Conservation (phyloP, 1,284 basidiomycete genomes). For the Heterobasidion parviporum region DNA sequence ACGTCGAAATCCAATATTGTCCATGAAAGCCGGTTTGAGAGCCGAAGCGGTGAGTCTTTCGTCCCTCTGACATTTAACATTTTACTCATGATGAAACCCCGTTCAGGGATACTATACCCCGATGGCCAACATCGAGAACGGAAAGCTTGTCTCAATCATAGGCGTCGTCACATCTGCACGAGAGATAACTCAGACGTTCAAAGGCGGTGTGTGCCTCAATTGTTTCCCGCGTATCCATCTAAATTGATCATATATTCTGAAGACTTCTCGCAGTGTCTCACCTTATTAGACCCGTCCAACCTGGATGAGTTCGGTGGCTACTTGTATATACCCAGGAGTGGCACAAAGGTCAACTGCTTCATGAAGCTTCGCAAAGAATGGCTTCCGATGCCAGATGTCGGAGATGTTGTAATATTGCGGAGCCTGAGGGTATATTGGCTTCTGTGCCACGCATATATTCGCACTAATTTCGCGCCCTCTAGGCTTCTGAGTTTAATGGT, state of each 20-base stretch:
- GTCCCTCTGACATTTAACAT: background rate
- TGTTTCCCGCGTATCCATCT: background rate
- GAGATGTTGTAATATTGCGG: conserved; percentile 37
- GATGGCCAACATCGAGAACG: conserved; percentile 7
- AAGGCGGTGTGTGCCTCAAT: conserved; percentile 10
- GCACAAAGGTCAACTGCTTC: conserved; percentile 44
- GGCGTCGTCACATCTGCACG: conserved; percentile 13
- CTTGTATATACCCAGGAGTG: conserved; percentile 12
- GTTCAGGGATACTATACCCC: conserved; percentile 11
- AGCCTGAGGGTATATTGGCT: conserved; percentile 25
- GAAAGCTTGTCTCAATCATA: conserved; percentile 13
- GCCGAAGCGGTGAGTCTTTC: conserved; percentile 1
- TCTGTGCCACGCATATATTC: background rate
- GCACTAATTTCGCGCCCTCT: background rate
- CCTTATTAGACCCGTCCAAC: conserved; percentile 37
- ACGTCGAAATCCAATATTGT: background rate
- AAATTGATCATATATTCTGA: background rate
- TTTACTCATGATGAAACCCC: background rate
- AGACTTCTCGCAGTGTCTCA: conserved; percentile 12
- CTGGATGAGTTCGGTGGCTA: conserved; percentile 12
- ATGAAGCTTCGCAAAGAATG: conserved; percentile 34
- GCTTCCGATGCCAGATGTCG: conserved; percentile 36
- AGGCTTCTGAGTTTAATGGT: conserved; percentile 26
- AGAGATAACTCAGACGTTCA: conserved; percentile 6
- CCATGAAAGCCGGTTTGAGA: conserved; percentile 8